Percentiles rank a stretch among this genome's conserved stretches.
Evolutionary conservation across 2,329 filamentous ascomycete genomes (phyloP).

Genomic region (Cordyceps cateniannulata): DNA sequence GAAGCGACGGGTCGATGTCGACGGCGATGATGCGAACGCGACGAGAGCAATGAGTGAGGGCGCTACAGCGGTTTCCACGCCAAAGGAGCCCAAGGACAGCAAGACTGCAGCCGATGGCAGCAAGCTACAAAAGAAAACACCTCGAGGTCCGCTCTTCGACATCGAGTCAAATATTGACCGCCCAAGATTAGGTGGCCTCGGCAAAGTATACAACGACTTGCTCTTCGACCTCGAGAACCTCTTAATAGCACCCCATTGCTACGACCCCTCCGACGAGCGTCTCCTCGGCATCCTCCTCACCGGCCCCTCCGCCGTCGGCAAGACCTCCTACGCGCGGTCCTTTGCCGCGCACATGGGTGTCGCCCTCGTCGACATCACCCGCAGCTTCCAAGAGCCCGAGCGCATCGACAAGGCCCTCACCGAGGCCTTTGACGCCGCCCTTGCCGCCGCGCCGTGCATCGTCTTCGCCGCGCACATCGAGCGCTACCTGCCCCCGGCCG

Average conservation of each 20-base stretch:
- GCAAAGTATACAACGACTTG: conserved; percentile 20
- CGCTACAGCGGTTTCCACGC: conserved; percentile 4
- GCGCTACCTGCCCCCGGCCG: conserved; percentile 66
- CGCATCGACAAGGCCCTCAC: conserved; percentile 32
- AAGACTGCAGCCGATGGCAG: neutral
- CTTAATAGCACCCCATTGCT: conserved; percentile 19
- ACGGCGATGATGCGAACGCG: conserved; percentile 15
- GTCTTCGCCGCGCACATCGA: conserved; percentile 93
- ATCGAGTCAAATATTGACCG: conserved; percentile 22
- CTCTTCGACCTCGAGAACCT: conserved; percentile 12
- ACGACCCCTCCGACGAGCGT: conserved; percentile 13
- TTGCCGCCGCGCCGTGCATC: conserved; percentile 76
- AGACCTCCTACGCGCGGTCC: conserved; percentile 69
- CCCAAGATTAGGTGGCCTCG: conserved; percentile 25
- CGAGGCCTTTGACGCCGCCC: conserved; percentile 65
- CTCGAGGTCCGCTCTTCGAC: conserved; percentile 24
- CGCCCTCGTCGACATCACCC: conserved; percentile 56
- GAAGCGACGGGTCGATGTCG: conserved; percentile 25
- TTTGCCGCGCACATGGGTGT: conserved; percentile 67
- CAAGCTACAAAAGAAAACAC: conserved; percentile 22
- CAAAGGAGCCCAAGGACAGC: conserved; percentile 1
- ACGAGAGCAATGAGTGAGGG: conserved; percentile 18
- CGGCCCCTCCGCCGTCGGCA: conserved; percentile 74
- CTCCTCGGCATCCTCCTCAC: conserved; percentile 61
- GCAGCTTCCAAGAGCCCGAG: conserved; percentile 32